These are phyloP conservation scores for Rosa multiflora DNA, from an alignment of 306 rosid genomes.

Conservation along the genomic window DNA sequence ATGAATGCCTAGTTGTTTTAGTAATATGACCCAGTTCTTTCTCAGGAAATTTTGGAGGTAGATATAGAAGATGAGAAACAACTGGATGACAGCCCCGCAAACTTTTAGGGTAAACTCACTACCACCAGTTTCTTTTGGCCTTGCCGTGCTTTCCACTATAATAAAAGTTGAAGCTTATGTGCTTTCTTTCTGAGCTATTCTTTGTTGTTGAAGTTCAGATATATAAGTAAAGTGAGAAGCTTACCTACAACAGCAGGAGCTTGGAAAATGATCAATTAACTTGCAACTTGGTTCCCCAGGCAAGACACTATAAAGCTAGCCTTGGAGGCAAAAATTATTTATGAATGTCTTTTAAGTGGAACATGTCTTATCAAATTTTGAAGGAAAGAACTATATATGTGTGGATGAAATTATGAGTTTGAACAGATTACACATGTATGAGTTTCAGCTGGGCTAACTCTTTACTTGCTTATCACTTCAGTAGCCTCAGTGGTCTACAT, in stretches of 20 bases:
- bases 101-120: constrained; percentile 44
- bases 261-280: not conserved
- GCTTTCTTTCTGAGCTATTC: constrained; percentile 6
- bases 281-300: not conserved
- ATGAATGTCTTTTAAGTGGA: not conserved
- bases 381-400: not conserved
- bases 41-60: constrained; percentile 92
- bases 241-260: not conserved
- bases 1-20: not conserved
- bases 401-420: not conserved
- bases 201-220: not conserved
- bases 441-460: not conserved
- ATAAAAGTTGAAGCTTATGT: not conserved
- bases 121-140: not conserved
- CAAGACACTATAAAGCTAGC: not conserved
- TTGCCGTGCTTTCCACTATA: not conserved
- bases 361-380: not conserved
- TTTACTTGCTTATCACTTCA: not conserved
- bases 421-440: not conserved
- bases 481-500: not conserved
- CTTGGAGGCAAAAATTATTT: not conserved
- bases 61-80: constrained; percentile 90
- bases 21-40: not conserved
- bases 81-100: constrained; percentile 90
- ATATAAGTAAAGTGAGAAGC: not conserved